Percentiles rank a stretch among this genome's conserved stretches.
Conservation (phyloP, 208 protist species). For the Leishmania lainsoni region DNA sequence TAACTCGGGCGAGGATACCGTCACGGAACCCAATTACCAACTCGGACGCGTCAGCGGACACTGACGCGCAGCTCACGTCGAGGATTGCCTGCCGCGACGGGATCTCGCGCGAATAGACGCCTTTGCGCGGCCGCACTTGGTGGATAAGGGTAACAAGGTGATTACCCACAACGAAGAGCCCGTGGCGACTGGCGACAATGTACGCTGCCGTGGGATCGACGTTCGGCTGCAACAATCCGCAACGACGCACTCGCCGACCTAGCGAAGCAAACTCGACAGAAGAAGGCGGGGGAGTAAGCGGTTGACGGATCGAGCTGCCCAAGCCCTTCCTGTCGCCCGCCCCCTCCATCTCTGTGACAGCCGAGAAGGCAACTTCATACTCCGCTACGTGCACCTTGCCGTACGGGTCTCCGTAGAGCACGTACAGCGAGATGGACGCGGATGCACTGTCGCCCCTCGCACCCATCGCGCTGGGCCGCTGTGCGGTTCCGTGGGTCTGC, state of each 20-base stretch:
- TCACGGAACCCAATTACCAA: conserved; percentile 40
- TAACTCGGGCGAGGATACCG: conserved; percentile 30
- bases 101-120: conserved; percentile 27
- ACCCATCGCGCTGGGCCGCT: not conserved
- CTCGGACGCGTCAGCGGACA: conserved; percentile 15
- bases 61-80: conserved; percentile 28
- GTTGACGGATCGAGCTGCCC: not conserved
- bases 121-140: conserved; percentile 29
- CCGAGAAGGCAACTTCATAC: conserved; percentile 32
- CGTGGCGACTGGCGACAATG: conserved; percentile 46
- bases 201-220: conserved; percentile 59
- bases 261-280: not conserved
- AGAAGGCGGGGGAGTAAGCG: not conserved
- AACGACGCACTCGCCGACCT: conserved; percentile 13
- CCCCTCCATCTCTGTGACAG: not conserved
- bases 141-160: conserved; percentile 57
- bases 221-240: conserved; percentile 49
- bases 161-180: conserved; percentile 68
- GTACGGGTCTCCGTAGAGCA: conserved; percentile 71
- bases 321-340: not conserved
- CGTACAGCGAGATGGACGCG: conserved; percentile 34
- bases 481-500: not conserved
- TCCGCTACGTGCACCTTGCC: conserved; percentile 68
- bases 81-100: conserved; percentile 14
- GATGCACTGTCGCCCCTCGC: not conserved